Base-by-base conservation (phyloP, 441 rosid genomes). In the Viola pubescens region DNA sequence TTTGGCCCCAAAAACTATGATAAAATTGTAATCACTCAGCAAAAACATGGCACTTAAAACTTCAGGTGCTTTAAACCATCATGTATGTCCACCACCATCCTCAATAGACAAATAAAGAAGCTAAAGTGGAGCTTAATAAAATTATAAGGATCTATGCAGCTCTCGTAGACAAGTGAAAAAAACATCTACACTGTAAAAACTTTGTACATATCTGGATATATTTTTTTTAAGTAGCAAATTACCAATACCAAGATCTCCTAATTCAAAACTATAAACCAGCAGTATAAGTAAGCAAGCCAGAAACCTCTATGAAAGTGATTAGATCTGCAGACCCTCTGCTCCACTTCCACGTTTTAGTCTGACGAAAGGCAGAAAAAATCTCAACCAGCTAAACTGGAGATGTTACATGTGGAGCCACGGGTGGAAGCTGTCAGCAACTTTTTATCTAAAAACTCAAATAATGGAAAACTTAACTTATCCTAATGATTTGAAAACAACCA, bases 401-500 rank as follows among this genome's bases (percentile, higher is more conserved):
- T 3, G 46, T 63, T 58, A 68, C 70, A 67, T 13, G 59, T 66
- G 56, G 56, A 50, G 48, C 69, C 60, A 66, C 70, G 55, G 56
- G 57, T 48, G 54, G 65, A 56, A 61, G 26, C 63, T 38, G 52
- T 69, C 77, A 65, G 78, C 79, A 73, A 63, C 63, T 60, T 64
- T 46, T 63, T 67, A 68, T 67, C 60, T 61, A 48, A 56, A 0
- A 26, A 26, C 34, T 26, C 34, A 26, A 26, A 26, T 26, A 26
- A 26, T 26, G 34, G 34, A 26, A 19, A 26, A 26, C 34, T 26
- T 26, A 26, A 26, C 14, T 9, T 3, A 46, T 5, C 13, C 16
- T 48, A 48, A 48, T 11, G 19, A 48, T 19, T n/a, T 13, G 16
- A 6, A n/a, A n/a, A 48, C 52, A 13, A 13, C 52, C 51, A 48